These are phyloP conservation scores for Yamadazyma trypodendri DNA, from an alignment of 1,139 yeast genomes.

Conservation along the genomic window DNA sequence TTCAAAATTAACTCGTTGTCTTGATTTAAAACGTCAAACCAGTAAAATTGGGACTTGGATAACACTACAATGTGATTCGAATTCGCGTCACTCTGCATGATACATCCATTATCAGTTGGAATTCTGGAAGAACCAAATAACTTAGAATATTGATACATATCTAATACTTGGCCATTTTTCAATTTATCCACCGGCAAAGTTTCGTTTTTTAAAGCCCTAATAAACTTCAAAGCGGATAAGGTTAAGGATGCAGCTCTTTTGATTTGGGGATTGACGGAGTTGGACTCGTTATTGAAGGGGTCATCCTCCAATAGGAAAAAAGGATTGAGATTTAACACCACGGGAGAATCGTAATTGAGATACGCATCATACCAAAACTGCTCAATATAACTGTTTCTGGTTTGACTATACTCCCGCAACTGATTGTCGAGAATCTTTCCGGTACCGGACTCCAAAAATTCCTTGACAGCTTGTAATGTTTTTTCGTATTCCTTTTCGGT, in stretches of 20 bases:
- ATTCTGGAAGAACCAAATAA: conserved; percentile 84
- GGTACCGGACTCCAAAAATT: conserved; percentile 52
- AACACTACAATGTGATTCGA: conserved; percentile 83
- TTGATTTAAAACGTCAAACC: conserved; percentile 87
- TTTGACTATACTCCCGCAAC: conserved; percentile 59
- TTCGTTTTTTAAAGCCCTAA: conserved; percentile 72
- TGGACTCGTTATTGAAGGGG: conserved; percentile 70
- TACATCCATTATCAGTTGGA: conserved; percentile 76
- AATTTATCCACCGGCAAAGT: conserved; percentile 73
- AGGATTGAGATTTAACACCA: conserved; percentile 83
- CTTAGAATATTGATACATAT: conserved; percentile 88
- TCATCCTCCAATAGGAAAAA: conserved; percentile 87
- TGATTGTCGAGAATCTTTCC: conserved; percentile 66
- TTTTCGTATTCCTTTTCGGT: conserved; percentile 65
- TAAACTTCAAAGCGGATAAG: conserved; percentile 72
- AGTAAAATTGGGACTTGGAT: conserved; percentile 84
- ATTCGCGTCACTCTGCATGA: conserved; percentile 74
- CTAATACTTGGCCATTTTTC: conserved; percentile 64
- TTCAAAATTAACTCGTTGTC: conserved; percentile 66
- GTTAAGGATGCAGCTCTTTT: conserved; percentile 83
- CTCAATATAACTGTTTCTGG: conserved; percentile 78
- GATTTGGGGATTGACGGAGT: conserved; percentile 61
- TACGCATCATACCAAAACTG: conserved; percentile 94
- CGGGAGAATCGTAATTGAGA: conserved; percentile 82
- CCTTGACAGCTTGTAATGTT: conserved; percentile 59